phyloP scores from a whole-genome alignment of 305 asterid genomes.

The Fraxinus dipetala region DNA sequence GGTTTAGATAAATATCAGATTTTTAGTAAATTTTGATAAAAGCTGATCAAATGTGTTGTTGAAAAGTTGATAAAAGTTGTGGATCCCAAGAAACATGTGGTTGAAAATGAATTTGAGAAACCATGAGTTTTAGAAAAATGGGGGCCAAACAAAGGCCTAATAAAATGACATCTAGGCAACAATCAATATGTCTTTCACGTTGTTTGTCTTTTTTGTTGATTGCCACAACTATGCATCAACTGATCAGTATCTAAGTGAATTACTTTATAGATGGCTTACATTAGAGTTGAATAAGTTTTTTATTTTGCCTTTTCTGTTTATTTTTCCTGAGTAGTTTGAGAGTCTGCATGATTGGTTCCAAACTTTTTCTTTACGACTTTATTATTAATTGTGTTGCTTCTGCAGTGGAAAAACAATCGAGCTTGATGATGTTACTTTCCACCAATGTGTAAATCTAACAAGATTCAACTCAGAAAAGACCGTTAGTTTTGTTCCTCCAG shows the following conservation, averaged over 20 bases:
- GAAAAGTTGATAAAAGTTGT: too few species aligned
- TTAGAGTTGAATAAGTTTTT: not conserved
- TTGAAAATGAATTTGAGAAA: not conserved
- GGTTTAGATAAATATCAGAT: too few species aligned
- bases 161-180: not conserved
- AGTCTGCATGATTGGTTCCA: conserved; percentile 5
- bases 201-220: not conserved
- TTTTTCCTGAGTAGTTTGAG: conserved; percentile 18
- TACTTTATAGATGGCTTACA: not conserved
- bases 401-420: conserved; percentile 97
- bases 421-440: conserved; percentile 99
- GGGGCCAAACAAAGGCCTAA: not conserved
- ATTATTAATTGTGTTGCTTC: conserved; percentile 20
- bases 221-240: not conserved
- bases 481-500: conserved; percentile 99
- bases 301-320: not conserved
- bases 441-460: conserved; percentile 97
- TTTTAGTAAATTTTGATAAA: too few species aligned
- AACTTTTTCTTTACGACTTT: conserved; percentile 7
- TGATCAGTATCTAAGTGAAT: not conserved
- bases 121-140: not conserved
- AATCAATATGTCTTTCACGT: not conserved
- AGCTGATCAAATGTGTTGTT: too few species aligned
- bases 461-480: conserved; percentile 98
- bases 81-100: not conserved